A percentile compares a stretch with the other conserved stretches of the same genome.
phyloP scores from a whole-genome alignment of 1,284 basidiomycete species.

The Cutaneotrichosporon sp. region DNA sequence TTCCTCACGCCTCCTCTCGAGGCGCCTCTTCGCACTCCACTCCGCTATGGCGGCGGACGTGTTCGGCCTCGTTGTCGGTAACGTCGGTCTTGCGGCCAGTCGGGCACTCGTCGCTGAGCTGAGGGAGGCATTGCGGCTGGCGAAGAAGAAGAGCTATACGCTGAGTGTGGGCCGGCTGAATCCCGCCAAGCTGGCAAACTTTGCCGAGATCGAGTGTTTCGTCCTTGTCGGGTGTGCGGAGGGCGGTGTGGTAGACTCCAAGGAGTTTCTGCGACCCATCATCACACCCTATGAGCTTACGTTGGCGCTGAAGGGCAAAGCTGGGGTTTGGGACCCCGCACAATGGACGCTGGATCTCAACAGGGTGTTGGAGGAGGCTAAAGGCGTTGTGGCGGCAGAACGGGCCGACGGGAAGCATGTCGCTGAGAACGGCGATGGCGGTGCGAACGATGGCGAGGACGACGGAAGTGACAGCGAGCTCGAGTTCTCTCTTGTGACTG shows the following conservation, averaged over 20 bases:
- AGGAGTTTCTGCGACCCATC: conserved; percentile 87
- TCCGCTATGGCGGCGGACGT: conserved; percentile 88
- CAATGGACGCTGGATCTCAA: conserved; percentile 58
- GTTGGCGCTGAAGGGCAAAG: conserved; percentile 69
- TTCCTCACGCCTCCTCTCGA: conserved; percentile 83
- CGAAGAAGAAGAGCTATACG: conserved; percentile 85
- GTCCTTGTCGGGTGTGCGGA: conserved; percentile 92
- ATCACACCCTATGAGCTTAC: conserved; percentile 91
- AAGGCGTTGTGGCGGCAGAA: conserved; percentile 16
- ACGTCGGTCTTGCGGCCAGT: conserved; percentile 77
- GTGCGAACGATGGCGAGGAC: conserved; percentile 21
- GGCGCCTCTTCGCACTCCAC: conserved; percentile 81
- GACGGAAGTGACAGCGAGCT: conserved; percentile 56
- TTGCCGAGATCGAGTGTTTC: conserved; percentile 93
- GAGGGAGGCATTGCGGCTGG: conserved; percentile 59
- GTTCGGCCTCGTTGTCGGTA: conserved; percentile 91
- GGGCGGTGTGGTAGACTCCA: conserved; percentile 81
- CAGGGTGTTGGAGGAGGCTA: conserved; percentile 26
- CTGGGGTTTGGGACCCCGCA: conserved; percentile 60
- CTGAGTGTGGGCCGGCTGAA: conserved; percentile 93
- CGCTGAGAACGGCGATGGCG: conserved; percentile 14
- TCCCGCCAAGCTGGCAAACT: conserved; percentile 92
- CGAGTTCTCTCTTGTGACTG: conserved; percentile 79
- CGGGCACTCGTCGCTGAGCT: conserved; percentile 73
- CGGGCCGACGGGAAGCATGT: not conserved